Base-by-base conservation (phyloP, 345 rosid genomes). In the Citrus mangshanensis region DNA sequence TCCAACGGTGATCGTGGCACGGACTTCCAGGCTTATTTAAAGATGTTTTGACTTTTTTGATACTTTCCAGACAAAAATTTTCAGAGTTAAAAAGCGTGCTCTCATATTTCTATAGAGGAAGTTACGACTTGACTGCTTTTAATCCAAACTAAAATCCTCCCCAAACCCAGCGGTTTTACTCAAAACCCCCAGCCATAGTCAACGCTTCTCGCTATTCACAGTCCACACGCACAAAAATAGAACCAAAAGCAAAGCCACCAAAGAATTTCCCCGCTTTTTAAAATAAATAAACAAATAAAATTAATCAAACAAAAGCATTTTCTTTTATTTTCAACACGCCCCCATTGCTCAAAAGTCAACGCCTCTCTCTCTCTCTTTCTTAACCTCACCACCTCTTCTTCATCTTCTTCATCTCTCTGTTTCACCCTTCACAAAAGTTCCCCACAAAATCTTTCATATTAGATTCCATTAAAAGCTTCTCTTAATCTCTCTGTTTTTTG, bases 301-400 rank as follows among this genome's bases (percentile, higher is more conserved):
- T 58, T 76, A 62, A 74, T 10, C 16, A 70, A 76, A 51, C 24
- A n/a, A 59, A 77, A 75, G 64, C 63, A 75, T 51, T 77, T 12
- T 77, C 46, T 24, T 22, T 21, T n/a, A 30, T 37, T 77, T 83
- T 81, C 88, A 81, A 83, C 82, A 75, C 82, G 78, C 79, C 55
- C 32, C 64, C n/a, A 0, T 0, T 7, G 19, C 46, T 59, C 70
- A 28, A 63, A 91, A 89, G 98, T 95, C 98, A 95, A 91, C 95
- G 80, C 89, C 78, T 84, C 38, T 35, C 37, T 73, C 78, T 68
- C 70, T 54, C 62, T 72, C 40, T 55, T 16, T 72, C 40, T 55
- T 54, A 54, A 56, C 66, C 25, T 55, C 49, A 4, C 34, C 81
- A 13, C 71, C 2, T 64, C 79, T 35, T 81, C 80, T 61, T 75